phyloP scores from a whole-genome alignment of 1,139 yeast genomes.

The Taphrina deformans region DNA sequence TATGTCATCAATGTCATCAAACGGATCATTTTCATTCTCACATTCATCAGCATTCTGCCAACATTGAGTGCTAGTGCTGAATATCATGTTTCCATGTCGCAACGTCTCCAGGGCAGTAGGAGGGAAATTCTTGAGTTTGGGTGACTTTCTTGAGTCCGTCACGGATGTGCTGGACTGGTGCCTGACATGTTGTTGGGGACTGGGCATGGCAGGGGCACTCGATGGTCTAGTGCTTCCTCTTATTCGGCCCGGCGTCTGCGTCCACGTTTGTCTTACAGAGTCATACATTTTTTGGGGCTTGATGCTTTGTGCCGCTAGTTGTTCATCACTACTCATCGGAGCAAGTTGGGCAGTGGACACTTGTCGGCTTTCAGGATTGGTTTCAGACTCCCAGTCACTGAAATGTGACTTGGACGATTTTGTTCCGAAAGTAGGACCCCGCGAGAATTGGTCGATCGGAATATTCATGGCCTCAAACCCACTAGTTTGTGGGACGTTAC shows the following conservation, averaged over 20 bases:
- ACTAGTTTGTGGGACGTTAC: conserved; percentile 5
- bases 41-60: conserved; percentile 14
- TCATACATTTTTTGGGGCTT: conserved; percentile 10
- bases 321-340: background rate
- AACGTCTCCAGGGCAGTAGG: conserved; percentile 18
- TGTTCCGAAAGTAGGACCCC: conserved; percentile 12
- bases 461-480: conserved; percentile 31
- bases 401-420: conserved; percentile 20
- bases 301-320: background rate
- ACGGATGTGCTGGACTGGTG: background rate
- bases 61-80: conserved; percentile 7
- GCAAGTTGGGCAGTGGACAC: background rate
- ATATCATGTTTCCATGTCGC: conserved; percentile 27
- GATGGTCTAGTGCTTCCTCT: background rate
- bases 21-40: background rate
- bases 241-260: conserved; percentile 14
- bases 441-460: conserved; percentile 16
- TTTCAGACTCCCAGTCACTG: conserved; percentile 27
- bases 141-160: background rate
- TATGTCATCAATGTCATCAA: background rate
- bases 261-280: conserved; percentile 22
- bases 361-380: conserved; percentile 16
- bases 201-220: background rate
- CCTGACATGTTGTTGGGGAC: background rate
- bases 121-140: conserved; percentile 19